phyloP scores from a whole-genome alignment of 768 basidiomycete genomes.

The Suillus brevipes region DNA sequence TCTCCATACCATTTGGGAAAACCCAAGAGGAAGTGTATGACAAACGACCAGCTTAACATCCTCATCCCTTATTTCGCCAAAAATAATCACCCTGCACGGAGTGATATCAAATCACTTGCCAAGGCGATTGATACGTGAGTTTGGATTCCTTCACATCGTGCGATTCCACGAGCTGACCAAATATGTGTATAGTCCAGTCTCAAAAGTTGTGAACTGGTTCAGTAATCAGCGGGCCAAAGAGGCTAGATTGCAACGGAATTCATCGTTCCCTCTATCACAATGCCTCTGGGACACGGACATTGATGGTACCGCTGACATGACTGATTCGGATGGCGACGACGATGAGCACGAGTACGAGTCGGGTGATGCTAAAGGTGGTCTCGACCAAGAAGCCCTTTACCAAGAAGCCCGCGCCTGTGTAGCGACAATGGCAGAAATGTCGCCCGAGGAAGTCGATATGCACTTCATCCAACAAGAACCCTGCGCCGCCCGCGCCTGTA shows the following conservation, averaged over 20 bases:
- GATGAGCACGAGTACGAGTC: neutral
- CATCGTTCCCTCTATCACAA: neutral
- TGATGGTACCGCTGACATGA: neutral
- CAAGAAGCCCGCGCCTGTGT: neutral
- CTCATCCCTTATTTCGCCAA: neutral
- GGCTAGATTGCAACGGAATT: neutral
- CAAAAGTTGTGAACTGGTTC: constrained; percentile 1
- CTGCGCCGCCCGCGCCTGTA: neutral
- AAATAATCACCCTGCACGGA: neutral
- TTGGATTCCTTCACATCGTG: neutral
- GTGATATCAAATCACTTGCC: neutral
- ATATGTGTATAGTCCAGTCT: neutral
- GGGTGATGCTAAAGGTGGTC: neutral
- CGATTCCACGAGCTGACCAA: neutral
- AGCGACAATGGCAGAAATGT: neutral
- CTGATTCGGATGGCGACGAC: neutral
- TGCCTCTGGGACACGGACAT: neutral
- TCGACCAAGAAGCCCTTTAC: neutral
- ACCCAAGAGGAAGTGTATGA: constrained; percentile 3
- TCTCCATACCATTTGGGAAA: neutral
- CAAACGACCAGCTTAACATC: neutral
- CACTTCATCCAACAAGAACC: neutral
- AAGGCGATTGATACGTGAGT: neutral
- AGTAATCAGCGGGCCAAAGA: constrained; percentile 6
- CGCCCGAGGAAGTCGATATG: neutral